Base-by-base conservation (phyloP, 78 protist genomes). In the Dictyostelium capitatum region DNA sequence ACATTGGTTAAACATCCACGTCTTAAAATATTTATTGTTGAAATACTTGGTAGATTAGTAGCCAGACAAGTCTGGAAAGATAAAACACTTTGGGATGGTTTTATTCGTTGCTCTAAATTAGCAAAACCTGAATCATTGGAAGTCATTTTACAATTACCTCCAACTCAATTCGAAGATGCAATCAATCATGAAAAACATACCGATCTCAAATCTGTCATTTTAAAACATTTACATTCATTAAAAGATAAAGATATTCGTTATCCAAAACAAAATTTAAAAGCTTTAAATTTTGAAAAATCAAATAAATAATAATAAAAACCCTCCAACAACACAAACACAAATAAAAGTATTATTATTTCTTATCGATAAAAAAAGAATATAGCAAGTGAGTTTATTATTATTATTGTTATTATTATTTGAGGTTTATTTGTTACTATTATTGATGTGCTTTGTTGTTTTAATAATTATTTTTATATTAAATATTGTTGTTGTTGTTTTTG, bases 51-150 rank as follows among this genome's bases (percentile, higher is more conserved):
- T 43, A 74, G 79, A n/a, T 47, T 90, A 53, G 81, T 90, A 1
- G 51, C 95, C 19, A 79, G 80, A 48, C 89, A 90, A 28, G 73
- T 90, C 11, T 90, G 95, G 95, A 54, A 90, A 1, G 79, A 79
- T 48, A 19, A 73, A 25, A 69, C 50, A 10, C 75, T 79, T 4
- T 90, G 95, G 95, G 48, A 50, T 30, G 95, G 95, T 47, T 90
- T 90, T 69, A 15, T 90, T 19, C 17, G 72, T 17, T 90, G 89
- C 67, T 1, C 89, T 1, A 56, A 46, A 19, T 28, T 74, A 6
- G 80, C 95, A 5, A 47, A 20, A 32, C 95, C 95, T 0, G 89
- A 90, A 32, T 81, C 95, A 30, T 70, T 90, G 1, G 28, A 50
- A 7, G 95, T 90, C 0, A 59, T 90, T 37, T 19, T 81, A 6